phyloP scores from a whole-genome alignment of 2,329 filamentous ascomycete genomes.

The Hypoxylon sp. region DNA sequence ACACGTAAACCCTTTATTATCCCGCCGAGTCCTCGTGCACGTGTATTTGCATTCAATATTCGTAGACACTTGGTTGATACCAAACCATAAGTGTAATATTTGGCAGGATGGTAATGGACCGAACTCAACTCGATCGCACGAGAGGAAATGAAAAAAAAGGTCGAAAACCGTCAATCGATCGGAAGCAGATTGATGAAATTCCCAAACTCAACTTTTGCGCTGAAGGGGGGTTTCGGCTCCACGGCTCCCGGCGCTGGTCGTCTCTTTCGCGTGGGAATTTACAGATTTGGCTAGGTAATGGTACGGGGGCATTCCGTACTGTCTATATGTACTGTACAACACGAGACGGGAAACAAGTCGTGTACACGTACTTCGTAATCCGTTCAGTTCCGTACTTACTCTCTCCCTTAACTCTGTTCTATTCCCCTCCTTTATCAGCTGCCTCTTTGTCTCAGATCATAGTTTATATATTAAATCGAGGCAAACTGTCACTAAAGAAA shows the following conservation, averaged over 20 bases:
- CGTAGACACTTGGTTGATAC: background rate
- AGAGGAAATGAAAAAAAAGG: background rate
- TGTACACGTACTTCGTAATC: slow-evolving; percentile 35
- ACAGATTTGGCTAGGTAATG: slow-evolving; percentile 40
- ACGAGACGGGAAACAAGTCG: slow-evolving; percentile 34
- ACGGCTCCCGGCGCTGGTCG: slow-evolving; percentile 43
- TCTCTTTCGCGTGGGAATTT: slow-evolving; percentile 41
- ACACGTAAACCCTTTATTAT: slow-evolving; percentile 6
- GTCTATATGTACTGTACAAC: slow-evolving; percentile 38
- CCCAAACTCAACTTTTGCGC: slow-evolving; percentile 31
- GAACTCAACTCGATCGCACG: slow-evolving; percentile 2
- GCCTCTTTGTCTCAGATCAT: background rate
- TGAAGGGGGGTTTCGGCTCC: slow-evolving; percentile 39
- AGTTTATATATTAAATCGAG: background rate
- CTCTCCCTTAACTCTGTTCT: slow-evolving; percentile 4
- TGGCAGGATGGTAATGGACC: background rate
- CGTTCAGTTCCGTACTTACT: slow-evolving; percentile 28
- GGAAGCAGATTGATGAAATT: slow-evolving; percentile 33
- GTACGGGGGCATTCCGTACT: slow-evolving; percentile 42
- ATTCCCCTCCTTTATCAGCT: background rate
- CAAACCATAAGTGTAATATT: background rate
- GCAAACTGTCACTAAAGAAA: background rate
- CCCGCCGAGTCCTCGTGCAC: background rate
- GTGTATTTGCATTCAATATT: background rate
- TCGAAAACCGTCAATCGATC: slow-evolving; percentile 29